These are phyloP conservation scores for Penicillium tannophilum DNA, from an alignment of 495 filamentous ascomycete species.

Conservation along the genomic window DNA sequence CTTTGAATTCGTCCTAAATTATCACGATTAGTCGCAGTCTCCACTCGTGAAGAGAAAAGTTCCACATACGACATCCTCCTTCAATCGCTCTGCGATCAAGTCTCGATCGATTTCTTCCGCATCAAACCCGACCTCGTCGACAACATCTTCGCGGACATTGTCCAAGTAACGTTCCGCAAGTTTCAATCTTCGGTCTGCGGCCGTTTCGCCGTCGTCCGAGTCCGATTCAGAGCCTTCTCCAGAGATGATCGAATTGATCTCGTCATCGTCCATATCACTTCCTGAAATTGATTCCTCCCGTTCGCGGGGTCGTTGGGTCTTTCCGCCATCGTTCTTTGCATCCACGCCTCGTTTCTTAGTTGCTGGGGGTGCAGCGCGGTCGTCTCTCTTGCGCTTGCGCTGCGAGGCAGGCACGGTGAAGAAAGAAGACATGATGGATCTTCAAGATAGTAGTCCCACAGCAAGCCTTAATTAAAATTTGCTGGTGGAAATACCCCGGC, in stretches of 20 bases:
- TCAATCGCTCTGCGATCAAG: conserved; percentile 82
- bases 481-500: conserved; percentile 14
- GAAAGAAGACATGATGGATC: conserved; percentile 73
- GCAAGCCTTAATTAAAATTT: conserved; percentile 9
- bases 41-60: background rate
- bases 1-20: conserved; percentile 78
- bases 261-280: conserved; percentile 73
- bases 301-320: conserved; percentile 29
- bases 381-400: conserved; percentile 76
- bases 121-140: conserved; percentile 83
- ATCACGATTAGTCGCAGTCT: conserved; percentile 11
- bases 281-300: conserved; percentile 77
- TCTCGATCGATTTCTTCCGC: conserved; percentile 91
- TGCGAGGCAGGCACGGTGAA: conserved; percentile 77
- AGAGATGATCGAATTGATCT: conserved; percentile 42
- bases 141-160: conserved; percentile 83
- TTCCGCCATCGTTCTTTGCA: conserved; percentile 36
- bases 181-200: conserved; percentile 80
- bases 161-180: conserved; percentile 92
- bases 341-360: conserved; percentile 59
- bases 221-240: conserved; percentile 52
- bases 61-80: conserved; percentile 76
- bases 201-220: conserved; percentile 74
- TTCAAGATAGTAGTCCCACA: conserved; percentile 11
- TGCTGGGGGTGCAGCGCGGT: conserved; percentile 49